A percentile compares a stretch with the other conserved stretches of the same genome.
These are phyloP conservation scores for Umbelopsis sp. DNA, from an alignment of 192 early-diverging fungal genomes.

Conservation along the genomic window DNA sequence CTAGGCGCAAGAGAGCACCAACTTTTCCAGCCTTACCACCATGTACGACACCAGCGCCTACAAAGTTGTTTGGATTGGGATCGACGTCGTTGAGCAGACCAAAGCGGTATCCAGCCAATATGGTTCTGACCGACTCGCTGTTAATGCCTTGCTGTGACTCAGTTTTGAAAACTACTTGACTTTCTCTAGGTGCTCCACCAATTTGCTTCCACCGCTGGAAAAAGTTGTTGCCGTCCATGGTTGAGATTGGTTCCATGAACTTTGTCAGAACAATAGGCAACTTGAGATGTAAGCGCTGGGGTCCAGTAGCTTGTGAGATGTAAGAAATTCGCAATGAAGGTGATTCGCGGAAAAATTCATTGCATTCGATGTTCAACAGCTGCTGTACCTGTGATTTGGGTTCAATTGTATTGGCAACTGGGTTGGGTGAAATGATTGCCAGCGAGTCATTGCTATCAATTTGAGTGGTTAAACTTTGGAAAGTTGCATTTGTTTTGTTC, in stretches of 20 bases:
- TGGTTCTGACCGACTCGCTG: constrained; percentile 51
- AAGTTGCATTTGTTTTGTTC: constrained; percentile 79
- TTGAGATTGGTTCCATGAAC: constrained; percentile 83
- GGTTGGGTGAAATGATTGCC: constrained; percentile 54
- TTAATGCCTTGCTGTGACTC: constrained; percentile 47
- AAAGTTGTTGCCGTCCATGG: constrained; percentile 76
- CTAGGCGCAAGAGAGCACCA: constrained; percentile 88
- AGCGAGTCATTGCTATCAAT: constrained; percentile 56
- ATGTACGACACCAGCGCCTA: constrained; percentile 87
- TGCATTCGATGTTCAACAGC: constrained; percentile 80
- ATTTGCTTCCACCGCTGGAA: constrained; percentile 96
- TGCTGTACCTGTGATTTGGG: constrained; percentile 79
- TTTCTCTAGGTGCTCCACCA: constrained; percentile 84
- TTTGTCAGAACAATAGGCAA: constrained; percentile 84
- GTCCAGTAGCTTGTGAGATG: constrained; percentile 51
- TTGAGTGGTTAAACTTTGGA: constrained; percentile 63
- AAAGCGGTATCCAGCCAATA: constrained; percentile 72
- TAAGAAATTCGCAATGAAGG: constrained; percentile 76
- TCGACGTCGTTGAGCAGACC: constrained; percentile 83
- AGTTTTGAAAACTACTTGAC: constrained; percentile 68
- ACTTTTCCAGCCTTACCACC: constrained; percentile 77
- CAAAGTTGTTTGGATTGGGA: constrained; percentile 87
- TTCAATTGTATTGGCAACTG: constrained; percentile 59
- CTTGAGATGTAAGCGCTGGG: constrained; percentile 59
- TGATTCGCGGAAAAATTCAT: constrained; percentile 54